Base-by-base conservation (phyloP, 2,329 filamentous ascomycete species). In the Capronia coronata region DNA sequence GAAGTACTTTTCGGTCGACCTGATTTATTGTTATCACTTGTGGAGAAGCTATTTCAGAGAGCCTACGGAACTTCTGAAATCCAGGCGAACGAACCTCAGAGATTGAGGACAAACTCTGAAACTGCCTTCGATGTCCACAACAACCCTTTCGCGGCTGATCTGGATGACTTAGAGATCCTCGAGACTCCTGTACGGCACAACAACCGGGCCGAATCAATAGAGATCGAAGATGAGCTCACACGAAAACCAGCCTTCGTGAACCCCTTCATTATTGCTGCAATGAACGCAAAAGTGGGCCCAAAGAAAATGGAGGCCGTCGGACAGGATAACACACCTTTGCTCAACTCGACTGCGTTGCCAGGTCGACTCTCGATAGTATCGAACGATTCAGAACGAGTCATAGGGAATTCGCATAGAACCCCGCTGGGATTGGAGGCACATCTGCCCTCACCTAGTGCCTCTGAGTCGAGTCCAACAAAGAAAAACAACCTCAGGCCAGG, bases 1-100 rank as follows among this genome's bases (percentile, higher is more conserved):
- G 76, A 83, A 62, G 70, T 83, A 1, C 59, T 82, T 2, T 82
- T 83, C 57, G 72, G 74, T 25, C 67, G 81, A 39, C 61, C 66
- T 2, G 59, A 62, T 2, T 16, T 61, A 0, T 59, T 83, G 2
- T 29, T 80, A 3, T 61, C 60, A 2, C 57, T 71, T 3, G 65
- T 73, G 1, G 66, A 72, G 16, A 63, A 63, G 23, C 59, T 82
- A 1, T 72, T 82, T 39, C 58, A 57, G n/a, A 50, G 55, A 6
- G 48, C 63, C 8, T 72, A 72, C 52, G 40, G 37, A 23, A 30
- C 19, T 25, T 10, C 10, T 29, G 23, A 42, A 7, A 9, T 11
- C 19, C 8, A 18, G 10, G n/a, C n/a, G 5, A n/a, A 25, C 11
- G n/a, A 11, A 11, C 8, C 11, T 9, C 18, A 18, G 34, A 40